Evolutionary conservation across 2,329 filamentous ascomycete species (phyloP).

Genomic region (Thyridium curvatum): DNA sequence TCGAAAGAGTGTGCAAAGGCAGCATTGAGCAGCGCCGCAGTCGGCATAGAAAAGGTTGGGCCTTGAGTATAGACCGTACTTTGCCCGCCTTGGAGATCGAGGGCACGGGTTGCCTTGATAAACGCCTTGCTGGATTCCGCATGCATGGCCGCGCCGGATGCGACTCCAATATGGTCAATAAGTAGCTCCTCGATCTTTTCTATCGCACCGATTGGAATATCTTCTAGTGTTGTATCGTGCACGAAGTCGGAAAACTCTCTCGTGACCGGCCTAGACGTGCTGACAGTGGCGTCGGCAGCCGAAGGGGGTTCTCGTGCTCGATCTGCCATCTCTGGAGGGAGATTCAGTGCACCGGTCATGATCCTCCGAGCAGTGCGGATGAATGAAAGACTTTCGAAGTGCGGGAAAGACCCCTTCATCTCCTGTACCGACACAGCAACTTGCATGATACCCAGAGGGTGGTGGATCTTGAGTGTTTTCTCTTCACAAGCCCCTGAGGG

Average conservation of each 20-base stretch:
- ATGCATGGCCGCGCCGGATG: constrained; percentile 12
- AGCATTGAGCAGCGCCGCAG: constrained; percentile 32
- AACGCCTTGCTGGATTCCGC: constrained; percentile 15
- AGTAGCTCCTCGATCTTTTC: constrained; percentile 16
- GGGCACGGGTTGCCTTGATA: constrained; percentile 26
- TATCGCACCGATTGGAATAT: constrained; percentile 6
- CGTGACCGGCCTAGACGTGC: constrained; percentile 3
- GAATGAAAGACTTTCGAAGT: too few relatives aligned
- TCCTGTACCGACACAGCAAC: too few relatives aligned
- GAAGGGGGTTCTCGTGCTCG: too few relatives aligned
- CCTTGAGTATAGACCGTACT: constrained; percentile 27
- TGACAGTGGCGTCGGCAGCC: too few relatives aligned
- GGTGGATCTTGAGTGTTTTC: too few relatives aligned
- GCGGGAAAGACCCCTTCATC: too few relatives aligned
- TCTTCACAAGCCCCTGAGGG: too few relatives aligned
- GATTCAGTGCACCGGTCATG: too few relatives aligned
- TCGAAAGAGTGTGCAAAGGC: constrained; percentile 34
- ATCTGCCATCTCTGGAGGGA: too few relatives aligned
- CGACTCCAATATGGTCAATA: constrained; percentile 15
- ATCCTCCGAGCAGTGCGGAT: too few relatives aligned
- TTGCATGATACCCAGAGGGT: too few relatives aligned
- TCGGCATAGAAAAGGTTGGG: constrained; percentile 24
- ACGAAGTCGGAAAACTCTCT: constrained; percentile 12
- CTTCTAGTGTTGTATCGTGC: constrained; percentile 10
- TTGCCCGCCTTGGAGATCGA: constrained; percentile 12